phyloP scores from a whole-genome alignment of 345 rosid species.

The Pistacia integerrima region DNA sequence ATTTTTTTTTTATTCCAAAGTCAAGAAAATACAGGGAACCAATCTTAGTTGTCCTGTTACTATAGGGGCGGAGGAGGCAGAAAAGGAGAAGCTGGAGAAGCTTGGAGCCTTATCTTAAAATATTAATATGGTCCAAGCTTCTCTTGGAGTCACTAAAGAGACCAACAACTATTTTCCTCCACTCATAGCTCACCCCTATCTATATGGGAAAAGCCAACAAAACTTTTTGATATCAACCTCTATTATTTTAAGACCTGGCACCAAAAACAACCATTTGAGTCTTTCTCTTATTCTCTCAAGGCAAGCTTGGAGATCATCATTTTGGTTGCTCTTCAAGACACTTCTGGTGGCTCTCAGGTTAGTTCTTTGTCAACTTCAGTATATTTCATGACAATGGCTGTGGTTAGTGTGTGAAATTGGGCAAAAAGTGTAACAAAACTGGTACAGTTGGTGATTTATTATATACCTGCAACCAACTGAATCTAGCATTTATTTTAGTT shows the following conservation, averaged over 20 bases:
- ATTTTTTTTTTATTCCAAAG: background rate
- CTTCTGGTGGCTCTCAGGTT: constrained; percentile 36
- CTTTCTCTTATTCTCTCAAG: constrained; percentile 23
- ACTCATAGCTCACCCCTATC: constrained; percentile 83
- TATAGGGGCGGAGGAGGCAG: background rate
- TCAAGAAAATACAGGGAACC: background rate
- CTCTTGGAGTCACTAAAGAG: constrained; percentile 41
- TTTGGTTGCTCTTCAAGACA: constrained; percentile 25
- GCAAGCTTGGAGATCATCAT: constrained; percentile 13
- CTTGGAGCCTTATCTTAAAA: constrained; percentile 35
- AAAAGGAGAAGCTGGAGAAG: background rate
- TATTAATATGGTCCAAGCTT: constrained; percentile 31
- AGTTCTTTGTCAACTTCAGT: constrained; percentile 16
- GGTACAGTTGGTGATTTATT: background rate
- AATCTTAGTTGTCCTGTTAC: background rate
- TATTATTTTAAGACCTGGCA: background rate
- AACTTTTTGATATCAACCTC: constrained; percentile 14
- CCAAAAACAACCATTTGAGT: constrained; percentile 12
- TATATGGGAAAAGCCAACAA: constrained; percentile 57
- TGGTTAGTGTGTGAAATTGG: background rate
- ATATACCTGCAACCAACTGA: background rate
- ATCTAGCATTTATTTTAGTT: background rate
- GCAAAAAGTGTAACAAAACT: background rate
- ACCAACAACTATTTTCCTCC: constrained; percentile 52
- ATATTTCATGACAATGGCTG: background rate